Conservation (phyloP, 2,329 filamentous ascomycete species). For the Calonectria hawksworthii region DNA sequence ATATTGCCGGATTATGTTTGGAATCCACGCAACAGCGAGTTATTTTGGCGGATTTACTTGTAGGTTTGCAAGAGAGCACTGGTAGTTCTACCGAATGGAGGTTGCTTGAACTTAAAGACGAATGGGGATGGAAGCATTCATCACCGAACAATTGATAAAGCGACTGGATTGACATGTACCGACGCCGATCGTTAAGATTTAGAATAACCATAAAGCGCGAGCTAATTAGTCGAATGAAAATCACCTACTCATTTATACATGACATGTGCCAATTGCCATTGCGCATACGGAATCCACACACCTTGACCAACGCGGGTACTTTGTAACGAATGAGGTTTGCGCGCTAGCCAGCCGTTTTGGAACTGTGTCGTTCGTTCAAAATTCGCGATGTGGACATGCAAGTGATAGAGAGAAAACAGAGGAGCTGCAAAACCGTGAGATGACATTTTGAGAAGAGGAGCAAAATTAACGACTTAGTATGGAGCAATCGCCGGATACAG, state of each 20-base stretch:
- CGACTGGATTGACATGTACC: neutral
- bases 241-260: neutral
- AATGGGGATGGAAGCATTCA: slow-evolving; percentile 3
- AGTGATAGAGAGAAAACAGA: no score
- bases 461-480: no score
- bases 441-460: no score
- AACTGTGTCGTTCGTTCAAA: no score
- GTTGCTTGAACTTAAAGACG: neutral
- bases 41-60: neutral
- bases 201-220: neutral
- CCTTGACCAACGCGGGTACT: no score
- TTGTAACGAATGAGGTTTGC: no score
- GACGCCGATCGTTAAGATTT: neutral
- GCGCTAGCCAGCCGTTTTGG: no score
- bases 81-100: neutral
- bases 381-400: no score
- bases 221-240: neutral
- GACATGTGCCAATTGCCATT: no score
- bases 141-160: neutral
- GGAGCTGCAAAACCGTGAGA: no score
- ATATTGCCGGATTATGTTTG: neutral
- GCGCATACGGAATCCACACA: no score
- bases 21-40: neutral
- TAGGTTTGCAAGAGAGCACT: neutral
- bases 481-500: no score